phyloP scores from a whole-genome alignment of 805 yeast species.

The Scheffersomyces ergatensis region DNA sequence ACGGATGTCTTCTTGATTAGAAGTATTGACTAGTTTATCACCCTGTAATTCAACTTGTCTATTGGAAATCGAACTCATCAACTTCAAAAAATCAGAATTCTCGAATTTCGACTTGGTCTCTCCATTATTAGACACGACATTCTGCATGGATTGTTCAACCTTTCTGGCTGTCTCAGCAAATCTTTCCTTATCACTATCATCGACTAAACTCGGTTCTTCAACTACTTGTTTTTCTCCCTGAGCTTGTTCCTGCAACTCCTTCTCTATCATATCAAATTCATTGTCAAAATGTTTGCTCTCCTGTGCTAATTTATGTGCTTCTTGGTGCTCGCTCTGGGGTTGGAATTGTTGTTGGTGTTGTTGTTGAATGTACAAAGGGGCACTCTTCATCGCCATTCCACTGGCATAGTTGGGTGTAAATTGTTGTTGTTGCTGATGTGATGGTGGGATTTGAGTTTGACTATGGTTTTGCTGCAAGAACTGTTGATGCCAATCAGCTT shows the following conservation, averaged over 20 bases:
- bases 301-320: conserved; percentile 23
- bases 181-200: conserved; percentile 26
- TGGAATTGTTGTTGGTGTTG: conserved; percentile 11
- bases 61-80: conserved; percentile 37
- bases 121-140: conserved; percentile 10
- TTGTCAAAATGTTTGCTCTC: conserved; percentile 23
- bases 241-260: conserved; percentile 19
- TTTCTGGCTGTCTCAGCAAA: conserved; percentile 40
- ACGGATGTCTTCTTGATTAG: conserved; percentile 34
- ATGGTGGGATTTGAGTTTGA: conserved; percentile 7
- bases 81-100: conserved; percentile 34
- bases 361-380: background rate
- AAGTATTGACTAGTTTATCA: conserved; percentile 30
- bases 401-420: conserved; percentile 3
- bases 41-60: conserved; percentile 39
- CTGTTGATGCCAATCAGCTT: conserved; percentile 8
- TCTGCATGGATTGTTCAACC: conserved; percentile 27
- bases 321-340: conserved; percentile 24
- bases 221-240: conserved; percentile 7
- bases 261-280: conserved; percentile 33
- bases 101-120: conserved; percentile 30
- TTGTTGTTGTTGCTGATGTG: conserved; percentile 5
- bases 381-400: conserved; percentile 15
- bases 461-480: conserved; percentile 8
- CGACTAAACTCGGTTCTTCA: conserved; percentile 3